Base-by-base conservation (phyloP, 139 green algal species). In the Pseudopediastrum boryanum region DNA sequence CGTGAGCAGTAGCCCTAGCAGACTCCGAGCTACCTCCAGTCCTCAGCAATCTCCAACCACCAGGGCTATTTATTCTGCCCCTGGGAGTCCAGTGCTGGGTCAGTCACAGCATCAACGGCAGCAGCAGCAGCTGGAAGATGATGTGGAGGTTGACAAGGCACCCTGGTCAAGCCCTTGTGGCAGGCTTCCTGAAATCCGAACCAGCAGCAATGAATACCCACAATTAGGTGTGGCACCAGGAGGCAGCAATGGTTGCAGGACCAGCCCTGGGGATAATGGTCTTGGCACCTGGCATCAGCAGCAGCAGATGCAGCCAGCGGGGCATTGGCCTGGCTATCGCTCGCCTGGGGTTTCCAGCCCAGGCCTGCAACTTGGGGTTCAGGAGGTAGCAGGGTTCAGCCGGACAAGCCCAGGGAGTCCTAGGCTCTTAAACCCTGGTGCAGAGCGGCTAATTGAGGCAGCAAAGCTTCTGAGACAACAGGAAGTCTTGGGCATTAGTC, bases 211-310 rank as follows among this genome's bases (percentile, higher is more conserved):
- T n/a, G 23, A 9, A 21, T 6, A 10, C 25, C 27, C 7, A 8
- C 10, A 6, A 56, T 42, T 44, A 74, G 16, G 25, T n/a, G 21
- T 33, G 39, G 10, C n/a, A 5, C 25, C 58, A 27, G 36, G 5
- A 39, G 19, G 36, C 62, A 70, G 62, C 9, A 21, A 48, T 33
- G 62, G 35, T 13, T 9, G 54, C 54, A 9, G 8, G n/a, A 65
- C n/a, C 70, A 67, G 70, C 70, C 6, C 70, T 29, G 50, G 36
- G 51, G n/a, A 8, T 77, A 52, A n/a, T 77, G 23, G 2, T 33
- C 10, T 48, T 36, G 38, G 69, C 69, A 36, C 8, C 19, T 0
- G 38, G 33, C 62, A 67, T 31, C 58, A 68, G 58, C 58, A 69
- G 61, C 61, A 69, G 62, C 62, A 70, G 62, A 35, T 50, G 58